Percentiles rank a stretch among this genome's conserved stretches.
phyloP scores from a whole-genome alignment of 441 rosid genomes.

The Gossypium schwendimanii region DNA sequence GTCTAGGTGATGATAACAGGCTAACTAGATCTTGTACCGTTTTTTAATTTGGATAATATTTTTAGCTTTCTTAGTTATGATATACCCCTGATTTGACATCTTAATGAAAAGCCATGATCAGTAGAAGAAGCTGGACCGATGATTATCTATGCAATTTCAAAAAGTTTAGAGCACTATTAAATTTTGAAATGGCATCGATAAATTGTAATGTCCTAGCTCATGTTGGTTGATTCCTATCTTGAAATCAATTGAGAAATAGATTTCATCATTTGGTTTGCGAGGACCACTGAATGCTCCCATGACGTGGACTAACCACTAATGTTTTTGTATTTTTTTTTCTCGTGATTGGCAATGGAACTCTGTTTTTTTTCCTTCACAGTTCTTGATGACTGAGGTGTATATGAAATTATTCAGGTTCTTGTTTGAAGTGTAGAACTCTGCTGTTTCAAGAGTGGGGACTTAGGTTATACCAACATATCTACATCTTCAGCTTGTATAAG shows the following conservation, averaged over 20 bases:
- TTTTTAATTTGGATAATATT: not conserved
- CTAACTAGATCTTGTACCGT: not conserved
- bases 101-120: not conserved
- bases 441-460: not conserved
- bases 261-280: not conserved
- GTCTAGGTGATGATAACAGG: not conserved
- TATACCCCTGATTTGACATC: not conserved
- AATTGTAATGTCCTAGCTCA: not conserved
- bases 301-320: not conserved
- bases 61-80: not conserved
- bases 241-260: not conserved
- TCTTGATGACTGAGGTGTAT: not conserved
- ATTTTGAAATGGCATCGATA: not conserved
- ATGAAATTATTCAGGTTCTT: not conserved
- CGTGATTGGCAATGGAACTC: not conserved
- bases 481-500: not conserved
- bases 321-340: not conserved
- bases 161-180: not conserved
- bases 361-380: not conserved
- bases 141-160: not conserved
- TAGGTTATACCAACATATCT: not conserved
- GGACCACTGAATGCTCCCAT: not conserved
- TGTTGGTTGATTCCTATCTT: not conserved
- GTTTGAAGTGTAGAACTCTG: not conserved
- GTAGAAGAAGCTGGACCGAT: slow-evolving; percentile 1